Percentiles rank a stretch among this genome's conserved stretches.
phyloP scores from a whole-genome alignment of 768 basidiomycete genomes.

The Rhodosporidiobolus sp. region DNA sequence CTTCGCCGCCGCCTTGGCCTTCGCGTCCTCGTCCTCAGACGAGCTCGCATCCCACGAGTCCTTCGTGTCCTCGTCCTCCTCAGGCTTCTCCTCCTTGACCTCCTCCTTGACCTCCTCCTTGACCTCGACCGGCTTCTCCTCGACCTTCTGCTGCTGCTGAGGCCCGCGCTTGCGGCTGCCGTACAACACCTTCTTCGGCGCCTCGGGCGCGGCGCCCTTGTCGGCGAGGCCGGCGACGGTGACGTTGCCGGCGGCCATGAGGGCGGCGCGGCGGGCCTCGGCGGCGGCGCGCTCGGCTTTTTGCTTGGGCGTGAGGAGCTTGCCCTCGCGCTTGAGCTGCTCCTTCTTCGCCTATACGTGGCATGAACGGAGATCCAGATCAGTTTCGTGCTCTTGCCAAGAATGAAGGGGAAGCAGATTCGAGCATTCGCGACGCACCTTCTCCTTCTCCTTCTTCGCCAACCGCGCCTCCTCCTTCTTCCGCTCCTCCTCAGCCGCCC shows the following conservation, averaged over 20 bases:
- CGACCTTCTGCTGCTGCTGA: constrained; percentile 46
- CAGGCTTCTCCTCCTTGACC: constrained; percentile 48
- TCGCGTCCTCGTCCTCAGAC: constrained; percentile 53
- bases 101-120: constrained; percentile 47
- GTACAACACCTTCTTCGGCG: constrained; percentile 74
- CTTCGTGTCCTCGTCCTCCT: constrained; percentile 45
- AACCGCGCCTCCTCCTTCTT: constrained; percentile 89
- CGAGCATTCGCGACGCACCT: constrained; percentile 54
- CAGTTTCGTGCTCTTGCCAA: neutral
- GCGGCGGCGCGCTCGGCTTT: constrained; percentile 88
- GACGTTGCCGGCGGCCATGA: constrained; percentile 77
- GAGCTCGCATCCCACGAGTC: constrained; percentile 65
- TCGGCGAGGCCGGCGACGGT: constrained; percentile 79
- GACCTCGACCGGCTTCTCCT: constrained; percentile 49
- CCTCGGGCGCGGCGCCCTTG: constrained; percentile 47
- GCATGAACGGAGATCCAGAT: neutral
- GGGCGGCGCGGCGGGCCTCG: constrained; percentile 82
- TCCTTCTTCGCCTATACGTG: constrained; percentile 75
- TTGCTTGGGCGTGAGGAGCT: constrained; percentile 93
- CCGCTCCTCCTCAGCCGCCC: constrained; percentile 69
- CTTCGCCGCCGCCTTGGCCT: constrained; percentile 47
- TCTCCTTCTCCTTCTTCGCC: constrained; percentile 93
- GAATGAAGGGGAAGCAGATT: neutral
- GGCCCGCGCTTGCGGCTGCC: constrained; percentile 74
- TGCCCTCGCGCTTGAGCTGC: constrained; percentile 86